These are phyloP conservation scores for Monosiga brevicollis DNA, from an alignment of 78 protist species.

Conservation along the genomic window DNA sequence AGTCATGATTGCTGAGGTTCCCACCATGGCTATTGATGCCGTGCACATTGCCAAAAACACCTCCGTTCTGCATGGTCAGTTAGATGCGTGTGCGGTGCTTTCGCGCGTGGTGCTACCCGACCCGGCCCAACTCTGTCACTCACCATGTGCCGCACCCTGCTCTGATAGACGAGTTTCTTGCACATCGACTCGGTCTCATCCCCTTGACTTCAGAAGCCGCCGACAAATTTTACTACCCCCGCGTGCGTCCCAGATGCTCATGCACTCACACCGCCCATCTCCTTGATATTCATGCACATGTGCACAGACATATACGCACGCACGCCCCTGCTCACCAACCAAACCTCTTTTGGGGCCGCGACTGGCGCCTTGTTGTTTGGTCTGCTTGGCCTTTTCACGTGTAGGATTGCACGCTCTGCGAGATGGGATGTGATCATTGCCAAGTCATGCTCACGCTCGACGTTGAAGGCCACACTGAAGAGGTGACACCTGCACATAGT, in stretches of 20 bases:
- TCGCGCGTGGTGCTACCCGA: no score
- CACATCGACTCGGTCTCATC: constrained; percentile 83
- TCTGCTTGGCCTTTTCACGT: no score
- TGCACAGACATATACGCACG: background rate
- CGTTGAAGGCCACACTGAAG: no score
- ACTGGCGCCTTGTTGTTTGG: no score
- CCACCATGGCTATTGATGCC: constrained; percentile 33
- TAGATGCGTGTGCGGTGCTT: no score
- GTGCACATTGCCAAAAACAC: constrained; percentile 5
- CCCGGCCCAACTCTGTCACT: no score
- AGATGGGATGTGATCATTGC: no score
- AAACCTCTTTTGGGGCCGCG: no score
- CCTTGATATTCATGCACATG: background rate
- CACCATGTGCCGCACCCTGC: no score
- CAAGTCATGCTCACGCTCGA: no score
- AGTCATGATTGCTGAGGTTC: constrained; percentile 30
- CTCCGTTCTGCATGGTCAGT: no score
- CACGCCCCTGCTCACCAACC: background rate
- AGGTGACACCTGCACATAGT: no score
- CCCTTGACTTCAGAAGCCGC: constrained; percentile 43
- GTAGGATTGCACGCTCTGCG: background rate
- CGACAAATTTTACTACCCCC: background rate
- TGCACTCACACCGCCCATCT: background rate
- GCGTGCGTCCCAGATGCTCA: background rate
- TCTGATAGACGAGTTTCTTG: constrained; percentile 85